A percentile compares a stretch with the other conserved stretches of the same genome.
These are phyloP conservation scores for Fusarium foetens DNA, from an alignment of 2,329 filamentous ascomycete genomes.

Conservation along the genomic window DNA sequence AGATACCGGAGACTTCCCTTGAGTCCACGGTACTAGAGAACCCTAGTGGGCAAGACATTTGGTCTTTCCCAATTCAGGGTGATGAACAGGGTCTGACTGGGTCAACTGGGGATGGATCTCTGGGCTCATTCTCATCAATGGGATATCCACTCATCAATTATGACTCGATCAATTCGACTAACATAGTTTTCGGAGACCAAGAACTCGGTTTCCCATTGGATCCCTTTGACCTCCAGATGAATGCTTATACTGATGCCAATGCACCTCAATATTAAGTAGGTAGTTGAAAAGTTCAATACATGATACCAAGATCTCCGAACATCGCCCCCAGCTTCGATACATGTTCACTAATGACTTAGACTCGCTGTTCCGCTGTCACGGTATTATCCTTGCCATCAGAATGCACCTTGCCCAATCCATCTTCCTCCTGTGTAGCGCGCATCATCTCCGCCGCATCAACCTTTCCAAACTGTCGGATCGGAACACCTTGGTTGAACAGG, in stretches of 20 bases:
- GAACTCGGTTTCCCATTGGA: conserved; percentile 24
- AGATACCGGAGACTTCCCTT: accelerated
- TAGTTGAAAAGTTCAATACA: neutral
- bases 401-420: neutral
- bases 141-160: conserved; percentile 5
- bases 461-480: conserved; percentile 30
- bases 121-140: neutral
- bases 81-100: neutral
- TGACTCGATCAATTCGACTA: conserved; percentile 3
- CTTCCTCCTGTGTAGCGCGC: neutral
- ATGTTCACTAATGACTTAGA: neutral
- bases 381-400: neutral
- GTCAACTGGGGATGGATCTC: accelerated
- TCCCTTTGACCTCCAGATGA: conserved; percentile 30
- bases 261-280: neutral
- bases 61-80: conserved; percentile 10
- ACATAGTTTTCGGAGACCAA: conserved; percentile 10
- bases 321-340: too few species aligned
- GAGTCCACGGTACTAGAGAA: neutral
- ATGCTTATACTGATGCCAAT: conserved; percentile 26
- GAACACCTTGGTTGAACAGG: conserved; percentile 30
- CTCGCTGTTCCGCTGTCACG: neutral
- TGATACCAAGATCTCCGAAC: too few species aligned
- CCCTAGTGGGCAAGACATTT: neutral
- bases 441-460: conserved; percentile 27